Conservation (phyloP, 495 filamentous ascomycete genomes). For the Xylaria palmicola region DNA sequence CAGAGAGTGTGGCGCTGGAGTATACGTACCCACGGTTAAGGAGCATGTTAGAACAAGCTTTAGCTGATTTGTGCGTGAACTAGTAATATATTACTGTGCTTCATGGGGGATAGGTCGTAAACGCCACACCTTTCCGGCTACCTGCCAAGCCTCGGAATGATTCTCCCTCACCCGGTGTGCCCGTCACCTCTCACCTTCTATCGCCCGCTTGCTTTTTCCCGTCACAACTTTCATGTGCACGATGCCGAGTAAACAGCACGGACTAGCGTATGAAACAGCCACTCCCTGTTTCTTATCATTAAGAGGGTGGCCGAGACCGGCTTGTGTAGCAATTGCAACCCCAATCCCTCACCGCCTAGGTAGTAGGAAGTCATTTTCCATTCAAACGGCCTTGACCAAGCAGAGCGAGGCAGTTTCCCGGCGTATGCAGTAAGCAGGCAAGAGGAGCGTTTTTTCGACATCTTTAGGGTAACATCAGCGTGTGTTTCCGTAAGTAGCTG, state of each 20-base stretch:
- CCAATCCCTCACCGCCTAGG: not conserved
- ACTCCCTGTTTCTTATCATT: not conserved
- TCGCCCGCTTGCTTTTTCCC: not conserved
- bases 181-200: not conserved
- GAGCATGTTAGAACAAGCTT: no score
- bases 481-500: conserved; percentile 1
- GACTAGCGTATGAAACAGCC: conserved; percentile 2
- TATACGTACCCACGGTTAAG: no score
- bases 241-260: not conserved
- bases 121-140: not conserved
- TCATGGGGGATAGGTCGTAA: conserved; percentile 1
- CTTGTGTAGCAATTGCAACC: conserved; percentile 10
- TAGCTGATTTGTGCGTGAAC: not conserved
- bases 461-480: not conserved
- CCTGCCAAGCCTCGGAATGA: conserved; percentile 4
- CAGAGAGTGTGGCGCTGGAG: no score
- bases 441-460: not conserved
- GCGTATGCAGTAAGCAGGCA: not conserved
- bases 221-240: not conserved
- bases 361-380: not conserved
- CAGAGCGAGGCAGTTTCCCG: not conserved
- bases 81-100: not conserved
- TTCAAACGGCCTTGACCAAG: not conserved
- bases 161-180: not conserved
- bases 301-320: not conserved